Percentiles rank a stretch among this genome's conserved stretches.
Conservation (phyloP, 2,329 filamentous ascomycete genomes). For the Geosmithia putterillii region DNA sequence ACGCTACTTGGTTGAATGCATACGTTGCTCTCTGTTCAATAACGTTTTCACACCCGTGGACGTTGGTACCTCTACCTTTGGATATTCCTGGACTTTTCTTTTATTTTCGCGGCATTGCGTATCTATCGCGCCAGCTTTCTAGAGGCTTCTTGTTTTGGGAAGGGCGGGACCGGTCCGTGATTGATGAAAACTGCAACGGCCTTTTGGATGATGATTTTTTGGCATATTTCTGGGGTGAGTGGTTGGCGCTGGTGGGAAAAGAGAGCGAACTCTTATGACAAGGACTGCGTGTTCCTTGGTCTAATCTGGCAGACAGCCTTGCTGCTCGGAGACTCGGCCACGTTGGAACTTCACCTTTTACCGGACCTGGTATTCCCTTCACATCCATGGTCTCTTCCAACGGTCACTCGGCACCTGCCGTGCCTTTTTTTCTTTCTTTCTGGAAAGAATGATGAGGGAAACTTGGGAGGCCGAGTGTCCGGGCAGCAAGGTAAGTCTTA, state of each 20-base stretch:
- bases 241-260: slow-evolving; percentile 18
- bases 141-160: background rate
- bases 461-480: slow-evolving; percentile 22
- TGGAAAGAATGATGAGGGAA: slow-evolving; percentile 1
- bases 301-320: background rate
- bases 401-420: slow-evolving; percentile 3
- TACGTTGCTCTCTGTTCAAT: background rate
- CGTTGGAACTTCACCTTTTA: slow-evolving; percentile 14
- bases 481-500: slow-evolving; percentile 41
- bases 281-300: background rate
- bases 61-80: background rate
- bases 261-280: slow-evolving; percentile 7
- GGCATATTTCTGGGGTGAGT: slow-evolving; percentile 9
- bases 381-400: slow-evolving; percentile 7
- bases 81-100: background rate
- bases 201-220: slow-evolving; percentile 18
- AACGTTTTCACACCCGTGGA: background rate
- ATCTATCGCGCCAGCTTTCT: background rate
- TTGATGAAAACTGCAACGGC: slow-evolving; percentile 6
- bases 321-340: slow-evolving; percentile 7
- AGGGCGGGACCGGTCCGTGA: background rate
- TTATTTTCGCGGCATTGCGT: background rate
- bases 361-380: slow-evolving; percentile 12
- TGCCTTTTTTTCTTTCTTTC: slow-evolving; percentile 9
- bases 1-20: background rate